These are phyloP conservation scores for Cryoendolithus antarcticus DNA, from an alignment of 2,329 filamentous ascomycete genomes.

Conservation along the genomic window DNA sequence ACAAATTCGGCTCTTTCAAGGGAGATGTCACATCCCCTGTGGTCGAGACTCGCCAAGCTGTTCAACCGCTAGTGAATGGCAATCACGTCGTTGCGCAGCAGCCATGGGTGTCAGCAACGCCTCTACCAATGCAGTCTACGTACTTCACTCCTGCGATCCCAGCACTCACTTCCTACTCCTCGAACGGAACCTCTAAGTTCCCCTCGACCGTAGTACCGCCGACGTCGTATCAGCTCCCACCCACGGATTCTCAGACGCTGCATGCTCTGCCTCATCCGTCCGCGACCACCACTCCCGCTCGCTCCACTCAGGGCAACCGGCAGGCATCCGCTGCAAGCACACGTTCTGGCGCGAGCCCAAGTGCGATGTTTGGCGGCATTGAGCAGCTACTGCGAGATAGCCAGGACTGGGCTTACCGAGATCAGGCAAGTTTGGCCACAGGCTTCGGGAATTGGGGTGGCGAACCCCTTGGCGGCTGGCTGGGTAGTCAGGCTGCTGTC, in stretches of 20 bases:
- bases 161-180: not conserved
- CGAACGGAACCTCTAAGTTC: not conserved
- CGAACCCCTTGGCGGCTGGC: too few relatives aligned
- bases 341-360: slow-evolving; percentile 28
- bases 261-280: slow-evolving; percentile 15
- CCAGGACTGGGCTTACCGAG: slow-evolving; percentile 49
- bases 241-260: slow-evolving; percentile 13
- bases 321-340: slow-evolving; percentile 9
- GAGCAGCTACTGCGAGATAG: slow-evolving; percentile 50
- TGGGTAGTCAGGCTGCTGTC: too few relatives aligned
- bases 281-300: slow-evolving; percentile 10
- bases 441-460: slow-evolving; percentile 50
- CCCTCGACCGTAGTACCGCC: too few relatives aligned
- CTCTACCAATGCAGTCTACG: not conserved
- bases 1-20: slow-evolving; percentile 61
- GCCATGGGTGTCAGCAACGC: not conserved
- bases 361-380: slow-evolving; percentile 46
- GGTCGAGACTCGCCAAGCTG: slow-evolving; percentile 1
- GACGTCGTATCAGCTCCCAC: slow-evolving; percentile 8
- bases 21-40: slow-evolving; percentile 49
- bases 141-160: too few relatives aligned
- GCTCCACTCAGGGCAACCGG: slow-evolving; percentile 5
- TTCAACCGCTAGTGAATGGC: not conserved
- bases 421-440: slow-evolving; percentile 47
- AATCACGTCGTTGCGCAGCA: not conserved